phyloP scores from a whole-genome alignment of 2,329 filamentous ascomycete species.

The Botrytis pseudocinerea region DNA sequence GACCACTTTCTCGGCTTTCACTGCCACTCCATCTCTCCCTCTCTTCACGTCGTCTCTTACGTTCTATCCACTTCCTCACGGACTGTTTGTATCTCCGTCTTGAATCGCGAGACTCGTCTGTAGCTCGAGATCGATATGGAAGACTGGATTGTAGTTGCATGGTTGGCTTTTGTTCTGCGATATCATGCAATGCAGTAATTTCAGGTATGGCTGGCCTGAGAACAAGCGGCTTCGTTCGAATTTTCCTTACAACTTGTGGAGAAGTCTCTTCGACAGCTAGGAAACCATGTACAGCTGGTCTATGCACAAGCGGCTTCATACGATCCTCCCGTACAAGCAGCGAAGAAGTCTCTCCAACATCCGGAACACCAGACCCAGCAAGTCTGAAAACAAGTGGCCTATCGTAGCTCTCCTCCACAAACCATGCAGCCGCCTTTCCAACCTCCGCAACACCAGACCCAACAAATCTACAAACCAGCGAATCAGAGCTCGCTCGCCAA shows the following conservation, averaged over 20 bases:
- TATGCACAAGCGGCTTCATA: not conserved
- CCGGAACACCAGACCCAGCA: too few species aligned
- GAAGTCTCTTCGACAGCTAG: not conserved
- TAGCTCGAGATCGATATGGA: not conserved
- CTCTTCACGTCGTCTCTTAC: not conserved
- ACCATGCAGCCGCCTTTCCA: not conserved
- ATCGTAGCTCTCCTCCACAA: accelerated
- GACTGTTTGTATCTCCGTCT: not conserved
- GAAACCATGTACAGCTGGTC: not conserved
- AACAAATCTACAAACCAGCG: not conserved
- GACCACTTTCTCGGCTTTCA: not conserved
- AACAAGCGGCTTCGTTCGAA: not conserved
- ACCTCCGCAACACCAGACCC: not conserved
- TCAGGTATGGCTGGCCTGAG: not conserved
- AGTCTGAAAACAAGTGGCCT: too few species aligned
- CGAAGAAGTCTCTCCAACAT: too few species aligned
- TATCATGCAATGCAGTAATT: accelerated
- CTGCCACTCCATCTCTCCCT: not conserved
- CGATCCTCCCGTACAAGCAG: accelerated
- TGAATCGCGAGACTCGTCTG: not conserved
- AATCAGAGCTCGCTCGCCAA: not conserved
- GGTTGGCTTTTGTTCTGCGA: not conserved
- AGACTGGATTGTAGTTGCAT: not conserved
- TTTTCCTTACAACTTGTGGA: not conserved
- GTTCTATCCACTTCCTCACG: not conserved